phyloP scores from a whole-genome alignment of 2,329 filamentous ascomycete genomes.

The Epicoccum nigrum region DNA sequence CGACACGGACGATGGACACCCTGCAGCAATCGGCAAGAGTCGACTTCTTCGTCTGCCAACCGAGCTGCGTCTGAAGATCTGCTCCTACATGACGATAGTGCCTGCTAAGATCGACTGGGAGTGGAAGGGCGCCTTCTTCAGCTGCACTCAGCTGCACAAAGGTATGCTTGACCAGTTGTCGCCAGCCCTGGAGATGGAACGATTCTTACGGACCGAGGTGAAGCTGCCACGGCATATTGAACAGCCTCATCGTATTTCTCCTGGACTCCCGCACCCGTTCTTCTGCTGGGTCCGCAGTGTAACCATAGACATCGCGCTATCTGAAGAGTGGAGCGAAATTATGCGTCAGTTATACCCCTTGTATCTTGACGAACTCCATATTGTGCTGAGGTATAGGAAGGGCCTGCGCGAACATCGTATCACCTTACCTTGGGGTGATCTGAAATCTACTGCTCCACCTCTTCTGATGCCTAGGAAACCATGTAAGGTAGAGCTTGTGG shows the following conservation, averaged over 20 bases:
- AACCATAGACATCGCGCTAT: not conserved
- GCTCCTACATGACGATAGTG: not conserved
- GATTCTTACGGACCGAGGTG: not conserved
- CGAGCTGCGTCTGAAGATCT: constrained; percentile 3
- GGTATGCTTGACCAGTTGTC: not conserved
- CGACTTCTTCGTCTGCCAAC: not conserved
- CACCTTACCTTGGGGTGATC: not conserved
- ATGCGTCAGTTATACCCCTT: not conserved
- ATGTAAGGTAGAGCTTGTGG: not conserved
- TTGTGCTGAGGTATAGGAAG: not conserved
- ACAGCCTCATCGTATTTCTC: not conserved
- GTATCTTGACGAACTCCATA: not conserved
- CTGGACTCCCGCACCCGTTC: not conserved
- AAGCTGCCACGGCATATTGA: not conserved
- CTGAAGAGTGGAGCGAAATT: not conserved
- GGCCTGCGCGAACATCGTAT: not conserved
- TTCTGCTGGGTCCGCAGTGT: not conserved
- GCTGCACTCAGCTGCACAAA: not conserved
- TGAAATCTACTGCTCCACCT: not conserved
- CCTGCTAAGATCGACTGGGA: not conserved
- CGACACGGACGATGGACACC: no score
- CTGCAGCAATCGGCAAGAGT: not conserved
- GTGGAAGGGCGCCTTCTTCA: constrained; percentile 2
- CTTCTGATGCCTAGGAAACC: not conserved
- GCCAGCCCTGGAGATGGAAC: not conserved